Conservation (phyloP, 2,329 filamentous ascomycete species). For the Phaeophleospora eucalypticola region DNA sequence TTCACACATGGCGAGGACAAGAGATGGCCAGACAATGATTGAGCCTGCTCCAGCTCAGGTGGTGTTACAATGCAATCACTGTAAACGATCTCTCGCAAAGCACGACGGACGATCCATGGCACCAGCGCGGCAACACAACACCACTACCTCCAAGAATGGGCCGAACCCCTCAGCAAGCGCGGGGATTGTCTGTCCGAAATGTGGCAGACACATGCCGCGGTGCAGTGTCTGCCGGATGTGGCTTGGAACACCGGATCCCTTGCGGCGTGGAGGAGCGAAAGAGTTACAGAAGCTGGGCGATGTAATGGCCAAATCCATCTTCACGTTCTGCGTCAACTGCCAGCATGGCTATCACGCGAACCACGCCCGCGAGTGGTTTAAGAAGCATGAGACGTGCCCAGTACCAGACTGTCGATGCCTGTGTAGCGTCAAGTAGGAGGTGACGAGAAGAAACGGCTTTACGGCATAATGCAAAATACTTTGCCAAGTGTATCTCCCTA, state of each 20-base stretch:
- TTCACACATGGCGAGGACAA: slow-evolving; percentile 61
- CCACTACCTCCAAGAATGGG: slow-evolving; percentile 23
- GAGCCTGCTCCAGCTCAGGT: slow-evolving; percentile 65
- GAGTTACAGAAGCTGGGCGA: slow-evolving; percentile 35
- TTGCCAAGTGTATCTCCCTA: too few relatives aligned
- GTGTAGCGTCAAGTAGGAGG: slow-evolving; percentile 34
- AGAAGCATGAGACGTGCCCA: slow-evolving; percentile 50
- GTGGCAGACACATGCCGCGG: slow-evolving; percentile 59
- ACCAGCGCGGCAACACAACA: slow-evolving; percentile 21
- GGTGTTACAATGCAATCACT: slow-evolving; percentile 72
- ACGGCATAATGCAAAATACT: too few relatives aligned
- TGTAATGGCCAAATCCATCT: slow-evolving; percentile 48
- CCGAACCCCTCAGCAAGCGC: slow-evolving; percentile 29
- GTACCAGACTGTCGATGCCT: slow-evolving; percentile 54
- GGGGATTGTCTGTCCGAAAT: slow-evolving; percentile 57
- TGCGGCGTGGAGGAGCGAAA: slow-evolving; percentile 29
- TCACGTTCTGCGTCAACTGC: slow-evolving; percentile 60
- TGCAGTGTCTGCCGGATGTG: slow-evolving; percentile 60
- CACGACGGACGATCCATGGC: slow-evolving; percentile 31
- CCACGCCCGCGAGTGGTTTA: slow-evolving; percentile 61
- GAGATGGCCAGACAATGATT: slow-evolving; percentile 59
- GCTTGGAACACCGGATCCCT: slow-evolving; percentile 56
- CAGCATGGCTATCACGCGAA: slow-evolving; percentile 62
- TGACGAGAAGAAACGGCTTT: too few relatives aligned
- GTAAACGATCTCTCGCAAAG: slow-evolving; percentile 55